These are phyloP conservation scores for Thermomyces lanuginosus DNA, from an alignment of 2,329 filamentous ascomycete species.

Conservation along the genomic window DNA sequence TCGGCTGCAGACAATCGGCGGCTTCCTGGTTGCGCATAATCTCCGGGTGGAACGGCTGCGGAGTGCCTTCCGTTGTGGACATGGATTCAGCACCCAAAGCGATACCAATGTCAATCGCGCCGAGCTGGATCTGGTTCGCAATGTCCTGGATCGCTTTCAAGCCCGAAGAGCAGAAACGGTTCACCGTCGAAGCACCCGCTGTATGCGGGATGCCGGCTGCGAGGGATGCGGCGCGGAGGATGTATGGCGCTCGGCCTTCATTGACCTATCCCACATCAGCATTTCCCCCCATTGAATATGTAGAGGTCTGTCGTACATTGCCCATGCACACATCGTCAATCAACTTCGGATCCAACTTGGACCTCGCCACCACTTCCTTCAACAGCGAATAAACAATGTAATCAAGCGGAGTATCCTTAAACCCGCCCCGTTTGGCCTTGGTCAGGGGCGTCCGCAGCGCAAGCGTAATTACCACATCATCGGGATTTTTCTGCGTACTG, in stretches of 20 bases:
- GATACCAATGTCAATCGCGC: constrained; percentile 73
- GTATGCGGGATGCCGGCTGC: constrained; percentile 92
- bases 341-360: constrained; percentile 60
- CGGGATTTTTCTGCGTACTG: constrained; percentile 80
- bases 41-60: constrained; percentile 59
- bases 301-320: constrained; percentile 46
- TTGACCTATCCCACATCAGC: constrained; percentile 39
- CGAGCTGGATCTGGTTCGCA: constrained; percentile 64
- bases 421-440: constrained; percentile 79
- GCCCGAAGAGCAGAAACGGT: constrained; percentile 95
- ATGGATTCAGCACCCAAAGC: constrained; percentile 83
- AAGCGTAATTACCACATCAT: constrained; percentile 92
- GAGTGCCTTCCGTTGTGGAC: constrained; percentile 57
- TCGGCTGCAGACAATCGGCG: constrained; percentile 75
- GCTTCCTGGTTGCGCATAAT: constrained; percentile 64
- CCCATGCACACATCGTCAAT: constrained; percentile 85
- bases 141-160: constrained; percentile 93
- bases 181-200: constrained; percentile 61
- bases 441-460: constrained; percentile 76
- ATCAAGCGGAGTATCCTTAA: constrained; percentile 88
- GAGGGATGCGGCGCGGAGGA: constrained; percentile 71
- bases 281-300: constrained; percentile 12
- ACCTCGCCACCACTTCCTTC: constrained; percentile 55
- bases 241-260: constrained; percentile 76
- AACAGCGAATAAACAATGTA: constrained; percentile 70